These are phyloP conservation scores for Isabelozyma rhagii DNA, from an alignment of 805 yeast genomes.

Conservation along the genomic window DNA sequence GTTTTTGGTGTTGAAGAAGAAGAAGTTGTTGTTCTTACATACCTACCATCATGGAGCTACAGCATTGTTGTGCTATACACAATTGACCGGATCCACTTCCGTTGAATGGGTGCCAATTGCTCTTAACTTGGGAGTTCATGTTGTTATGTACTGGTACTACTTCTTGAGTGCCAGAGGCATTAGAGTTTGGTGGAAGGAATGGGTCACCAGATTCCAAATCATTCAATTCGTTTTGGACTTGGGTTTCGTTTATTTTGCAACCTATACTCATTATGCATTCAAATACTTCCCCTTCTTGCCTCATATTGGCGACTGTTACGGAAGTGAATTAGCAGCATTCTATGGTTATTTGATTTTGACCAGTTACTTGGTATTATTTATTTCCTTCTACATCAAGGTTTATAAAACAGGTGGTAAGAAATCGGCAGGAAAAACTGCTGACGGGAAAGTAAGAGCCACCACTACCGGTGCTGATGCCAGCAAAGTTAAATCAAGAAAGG, in stretches of 20 bases:
- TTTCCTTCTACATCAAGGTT: slow-evolving; percentile 85
- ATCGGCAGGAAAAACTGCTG: slow-evolving; percentile 11
- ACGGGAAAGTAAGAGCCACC: slow-evolving; percentile 8
- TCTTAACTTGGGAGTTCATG: slow-evolving; percentile 88
- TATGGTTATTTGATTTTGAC: slow-evolving; percentile 87
- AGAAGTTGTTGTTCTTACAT: slow-evolving; percentile 88
- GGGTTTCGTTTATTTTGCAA: slow-evolving; percentile 88
- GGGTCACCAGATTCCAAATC: slow-evolving; percentile 97
- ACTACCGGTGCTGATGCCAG: slow-evolving; percentile 8
- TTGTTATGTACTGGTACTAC: slow-evolving; percentile 97
- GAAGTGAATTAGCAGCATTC: slow-evolving; percentile 89
- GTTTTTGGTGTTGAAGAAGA: slow-evolving; percentile 86
- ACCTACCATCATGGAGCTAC: slow-evolving; percentile 99
- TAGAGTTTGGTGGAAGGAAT: slow-evolving; percentile 98
- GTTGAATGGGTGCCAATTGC: slow-evolving; percentile 94
- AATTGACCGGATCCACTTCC: slow-evolving; percentile 83
- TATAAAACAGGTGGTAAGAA: slow-evolving; percentile 52
- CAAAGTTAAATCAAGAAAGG: slow-evolving; percentile 36
- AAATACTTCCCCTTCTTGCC: slow-evolving; percentile 66
- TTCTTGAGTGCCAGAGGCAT: slow-evolving; percentile 89
- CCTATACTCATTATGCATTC: slow-evolving; percentile 83
- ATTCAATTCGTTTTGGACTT: slow-evolving; percentile 88
- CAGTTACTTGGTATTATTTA: slow-evolving; percentile 84
- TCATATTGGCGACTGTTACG: slow-evolving; percentile 76
- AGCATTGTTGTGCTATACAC: slow-evolving; percentile 90